Base-by-base conservation (phyloP, 2,329 filamentous ascomycete genomes). In the Fusarium sp. region DNA sequence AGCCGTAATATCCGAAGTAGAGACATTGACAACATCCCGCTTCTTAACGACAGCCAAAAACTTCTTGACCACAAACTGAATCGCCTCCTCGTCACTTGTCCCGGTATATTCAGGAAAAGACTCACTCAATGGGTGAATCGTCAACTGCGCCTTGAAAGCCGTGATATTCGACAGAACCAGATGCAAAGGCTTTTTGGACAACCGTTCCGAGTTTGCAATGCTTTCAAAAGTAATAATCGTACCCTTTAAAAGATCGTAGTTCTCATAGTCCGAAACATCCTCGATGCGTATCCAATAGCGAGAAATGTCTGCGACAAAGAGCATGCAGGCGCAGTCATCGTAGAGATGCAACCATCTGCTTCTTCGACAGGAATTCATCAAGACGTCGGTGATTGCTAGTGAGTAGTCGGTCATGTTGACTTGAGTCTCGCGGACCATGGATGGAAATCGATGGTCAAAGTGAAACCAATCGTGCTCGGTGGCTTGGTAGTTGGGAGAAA, bases 401-500 rank as follows among this genome's bases (percentile, higher is more conserved):
- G 56, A 27, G 63, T 65, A 32, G 12, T 59, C 20, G 10, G 15
- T n/a, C 27, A 33, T 65, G 32, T 65, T n/a, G 6, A 65, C 40
- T 14, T 52, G 40, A 10, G 63, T 20, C 10, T 65, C 56, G 9
- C 61, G 61, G 47, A 57, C 25, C 7, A 37, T 30, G 17, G 40
- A 43, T 6, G 11, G 30, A 27, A 30, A 27, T 14, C 54, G 40
- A 22, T 27, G 33, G 25, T 52, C 63, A 14, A 65, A 61, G 56
- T 65, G 63, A 33, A 65, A 52, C 63, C 63, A 65, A 43, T 65
- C 63, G 15, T 65, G 63, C 14, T 59, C 54, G 30, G 63, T 59
- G 22, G 54, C 52, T 15, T 45, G 20, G 20, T 65, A 65, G 14
- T 30, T 40, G 15, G 12, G 20, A 4, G 38, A 40, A 25, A 60